Evolutionary conservation across 306 rosid species (phyloP).

Genomic region (Argentina anserina): DNA sequence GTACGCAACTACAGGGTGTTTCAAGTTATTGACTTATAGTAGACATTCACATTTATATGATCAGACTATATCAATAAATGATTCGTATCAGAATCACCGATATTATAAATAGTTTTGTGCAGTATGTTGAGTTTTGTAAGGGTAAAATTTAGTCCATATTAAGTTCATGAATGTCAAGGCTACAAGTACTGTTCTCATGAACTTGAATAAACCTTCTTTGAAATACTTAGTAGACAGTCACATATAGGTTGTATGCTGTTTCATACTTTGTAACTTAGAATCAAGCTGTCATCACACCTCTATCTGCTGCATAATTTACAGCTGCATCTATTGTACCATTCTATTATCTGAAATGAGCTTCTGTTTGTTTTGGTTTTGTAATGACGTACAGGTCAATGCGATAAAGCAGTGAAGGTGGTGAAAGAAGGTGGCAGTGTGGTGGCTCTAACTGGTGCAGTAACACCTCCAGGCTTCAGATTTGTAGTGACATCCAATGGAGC

Average conservation of each 20-base stretch:
- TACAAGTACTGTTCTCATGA: too few relatives aligned
- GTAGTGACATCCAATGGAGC: constrained; percentile 86
- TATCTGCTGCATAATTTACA: neutral
- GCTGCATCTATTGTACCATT: neutral
- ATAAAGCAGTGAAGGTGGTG: constrained; percentile 77
- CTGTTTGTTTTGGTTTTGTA: neutral
- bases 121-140: neutral
- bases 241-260: neutral
- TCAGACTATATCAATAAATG: too few relatives aligned
- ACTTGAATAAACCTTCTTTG: neutral
- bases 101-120: too few relatives aligned
- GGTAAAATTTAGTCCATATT: neutral
- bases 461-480: constrained; percentile 95
- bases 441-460: constrained; percentile 81
- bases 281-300: too few relatives aligned
- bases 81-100: too few relatives aligned
- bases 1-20: neutral
- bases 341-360: neutral
- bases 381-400: constrained; percentile 71
- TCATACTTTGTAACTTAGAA: neutral
- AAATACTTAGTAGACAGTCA: neutral
- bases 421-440: constrained; percentile 92
- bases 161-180: too few relatives aligned
- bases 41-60: too few relatives aligned
- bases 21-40: neutral